A percentile compares a stretch with the other conserved stretches of the same genome.
phyloP scores from a whole-genome alignment of 257 asterid genomes.

The Solanum medicagineum region DNA sequence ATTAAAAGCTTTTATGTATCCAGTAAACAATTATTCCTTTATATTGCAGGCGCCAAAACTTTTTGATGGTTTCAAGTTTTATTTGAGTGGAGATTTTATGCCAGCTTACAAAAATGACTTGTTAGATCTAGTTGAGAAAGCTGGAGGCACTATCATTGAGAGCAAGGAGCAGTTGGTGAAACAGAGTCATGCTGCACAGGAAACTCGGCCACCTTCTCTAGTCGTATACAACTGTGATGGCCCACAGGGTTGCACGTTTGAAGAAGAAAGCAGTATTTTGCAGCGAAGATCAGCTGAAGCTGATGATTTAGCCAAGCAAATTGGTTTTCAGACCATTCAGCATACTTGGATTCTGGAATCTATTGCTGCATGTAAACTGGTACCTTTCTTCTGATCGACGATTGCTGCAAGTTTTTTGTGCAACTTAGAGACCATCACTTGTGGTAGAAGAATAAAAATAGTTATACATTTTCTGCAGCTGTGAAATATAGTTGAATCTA shows the following conservation, averaged over 20 bases:
- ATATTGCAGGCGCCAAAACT: conserved; percentile 61
- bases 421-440: not conserved
- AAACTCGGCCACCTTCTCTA: conserved; percentile 1
- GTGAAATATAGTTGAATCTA: not conserved
- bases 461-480: not conserved
- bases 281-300: conserved; percentile 37
- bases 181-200: not conserved
- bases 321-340: conserved; percentile 26
- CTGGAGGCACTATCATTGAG: conserved; percentile 50
- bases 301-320: conserved; percentile 17
- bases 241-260: conserved; percentile 18
- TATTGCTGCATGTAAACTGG: conserved; percentile 45
- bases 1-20: not conserved
- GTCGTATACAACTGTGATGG: conserved; percentile 45
- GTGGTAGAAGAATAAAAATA: not conserved
- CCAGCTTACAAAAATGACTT: conserved; percentile 57
- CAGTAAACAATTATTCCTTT: not conserved
- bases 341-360: conserved; percentile 94
- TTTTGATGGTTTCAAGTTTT: conserved; percentile 47
- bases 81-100: conserved; percentile 48
- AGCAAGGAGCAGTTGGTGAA: conserved; percentile 20
- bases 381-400: no score
- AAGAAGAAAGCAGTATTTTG: conserved; percentile 19
- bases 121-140: conserved; percentile 43
- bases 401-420: not conserved